phyloP scores from a whole-genome alignment of 1,139 yeast species.

The Meyerozyma carpophila region DNA sequence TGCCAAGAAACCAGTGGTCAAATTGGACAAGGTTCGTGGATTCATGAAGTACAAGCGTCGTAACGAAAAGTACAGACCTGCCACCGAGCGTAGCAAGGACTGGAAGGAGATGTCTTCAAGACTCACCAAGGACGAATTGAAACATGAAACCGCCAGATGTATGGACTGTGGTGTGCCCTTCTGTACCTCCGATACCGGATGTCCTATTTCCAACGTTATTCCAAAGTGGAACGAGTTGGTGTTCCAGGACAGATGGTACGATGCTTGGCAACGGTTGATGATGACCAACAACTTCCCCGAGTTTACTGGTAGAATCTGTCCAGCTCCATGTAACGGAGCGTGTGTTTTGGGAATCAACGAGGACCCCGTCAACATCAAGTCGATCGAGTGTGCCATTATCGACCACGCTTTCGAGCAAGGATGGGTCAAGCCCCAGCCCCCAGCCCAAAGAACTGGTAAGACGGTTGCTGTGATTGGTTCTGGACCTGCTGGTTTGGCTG shows the following conservation, averaged over 20 bases:
- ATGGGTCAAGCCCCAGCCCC: conserved; percentile 88
- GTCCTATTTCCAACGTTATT: conserved; percentile 94
- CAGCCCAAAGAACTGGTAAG: conserved; percentile 76
- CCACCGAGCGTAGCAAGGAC: conserved; percentile 73
- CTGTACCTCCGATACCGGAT: conserved; percentile 97
- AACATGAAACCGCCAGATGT: conserved; percentile 95
- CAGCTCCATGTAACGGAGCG: conserved; percentile 99
- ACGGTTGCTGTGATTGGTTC: conserved; percentile 86
- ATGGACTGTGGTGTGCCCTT: conserved; percentile 99
- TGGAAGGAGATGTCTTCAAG: conserved; percentile 90
- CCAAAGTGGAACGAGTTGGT: conserved; percentile 98
- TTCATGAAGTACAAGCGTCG: conserved; percentile 92
- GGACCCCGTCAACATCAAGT: conserved; percentile 95
- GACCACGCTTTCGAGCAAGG: conserved; percentile 96
- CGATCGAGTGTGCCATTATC: conserved; percentile 92
- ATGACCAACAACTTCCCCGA: conserved; percentile 99
- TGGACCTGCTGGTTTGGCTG: conserved; percentile 95
- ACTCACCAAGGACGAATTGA: conserved; percentile 78
- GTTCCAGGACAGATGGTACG: conserved; percentile 91
- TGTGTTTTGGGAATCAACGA: conserved; percentile 93
- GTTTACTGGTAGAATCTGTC: conserved; percentile 96
- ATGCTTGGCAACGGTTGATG: conserved; percentile 84
- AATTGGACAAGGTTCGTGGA: conserved; percentile 80
- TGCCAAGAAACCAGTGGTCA: conserved; percentile 58
- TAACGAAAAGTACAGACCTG: conserved; percentile 77